Evolutionary conservation across 2,329 filamentous ascomycete genomes (phyloP).

Genomic region (Pseudocercospora cruenta): DNA sequence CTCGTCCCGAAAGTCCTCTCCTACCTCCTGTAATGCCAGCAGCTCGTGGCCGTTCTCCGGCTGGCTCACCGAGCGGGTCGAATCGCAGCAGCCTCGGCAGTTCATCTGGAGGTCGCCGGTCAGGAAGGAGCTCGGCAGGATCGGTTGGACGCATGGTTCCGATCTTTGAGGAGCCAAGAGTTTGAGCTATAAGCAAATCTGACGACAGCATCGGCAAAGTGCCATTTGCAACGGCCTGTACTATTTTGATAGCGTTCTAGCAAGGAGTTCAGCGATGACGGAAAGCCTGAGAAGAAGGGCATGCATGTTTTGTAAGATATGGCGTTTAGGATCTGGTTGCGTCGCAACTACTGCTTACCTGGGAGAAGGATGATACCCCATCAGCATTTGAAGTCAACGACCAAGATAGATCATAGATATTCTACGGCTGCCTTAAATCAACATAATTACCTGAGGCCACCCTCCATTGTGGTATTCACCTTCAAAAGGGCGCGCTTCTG

Average conservation of each 20-base stretch:
- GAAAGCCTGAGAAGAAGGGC: background rate
- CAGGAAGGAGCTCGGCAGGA: constrained; percentile 19
- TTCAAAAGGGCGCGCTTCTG: background rate
- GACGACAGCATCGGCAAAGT: constrained; percentile 1
- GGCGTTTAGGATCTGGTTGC: background rate
- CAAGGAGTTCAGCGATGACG: constrained; percentile 14
- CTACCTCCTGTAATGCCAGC: constrained; percentile 18
- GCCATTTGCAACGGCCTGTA: background rate
- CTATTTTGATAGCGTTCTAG: constrained; percentile 22
- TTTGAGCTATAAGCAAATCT: background rate
- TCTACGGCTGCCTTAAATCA: background rate
- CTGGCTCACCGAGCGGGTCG: constrained; percentile 6
- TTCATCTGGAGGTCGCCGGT: constrained; percentile 5
- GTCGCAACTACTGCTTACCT: background rate
- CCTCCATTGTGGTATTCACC: background rate
- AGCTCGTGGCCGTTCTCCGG: constrained; percentile 16
- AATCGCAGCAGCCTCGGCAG: constrained; percentile 3
- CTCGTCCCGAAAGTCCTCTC: constrained; percentile 20
- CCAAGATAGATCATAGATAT: background rate
- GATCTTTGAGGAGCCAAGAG: constrained; percentile 17
- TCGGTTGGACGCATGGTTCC: constrained; percentile 18
- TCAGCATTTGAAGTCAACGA: background rate
- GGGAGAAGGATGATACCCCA: background rate
- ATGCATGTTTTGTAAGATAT: background rate
- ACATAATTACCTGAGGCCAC: background rate